A percentile compares a stretch with the other conserved stretches of the same genome.
These are phyloP conservation scores for Juncus inflexus DNA, from an alignment of 176 grass and related monocot species.

Conservation along the genomic window DNA sequence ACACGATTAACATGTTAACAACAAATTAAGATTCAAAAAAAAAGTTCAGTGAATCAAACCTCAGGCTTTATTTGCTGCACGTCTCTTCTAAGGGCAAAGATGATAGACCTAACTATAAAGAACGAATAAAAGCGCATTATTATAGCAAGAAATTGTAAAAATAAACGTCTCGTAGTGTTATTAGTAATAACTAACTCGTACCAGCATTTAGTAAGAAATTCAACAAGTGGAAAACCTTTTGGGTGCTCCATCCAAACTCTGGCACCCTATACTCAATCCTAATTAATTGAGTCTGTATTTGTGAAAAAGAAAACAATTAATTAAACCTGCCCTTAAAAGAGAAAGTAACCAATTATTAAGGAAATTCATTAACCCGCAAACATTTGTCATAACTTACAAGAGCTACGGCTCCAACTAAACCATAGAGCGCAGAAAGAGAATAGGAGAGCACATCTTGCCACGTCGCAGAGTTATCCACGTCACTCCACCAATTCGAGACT, in stretches of 20 bases:
- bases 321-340: slow-evolving; percentile 9
- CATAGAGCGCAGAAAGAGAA: slow-evolving; percentile 60
- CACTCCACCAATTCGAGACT: slow-evolving; percentile 59
- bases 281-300: slow-evolving; percentile 61
- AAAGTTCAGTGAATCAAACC: slow-evolving; percentile 36
- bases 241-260: slow-evolving; percentile 93
- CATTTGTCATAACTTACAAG: slow-evolving; percentile 39
- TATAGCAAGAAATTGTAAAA: neutral
- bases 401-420: slow-evolving; percentile 51
- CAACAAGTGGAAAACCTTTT: slow-evolving; percentile 86
- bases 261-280: slow-evolving; percentile 83
- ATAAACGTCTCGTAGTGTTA: neutral
- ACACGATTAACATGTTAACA: neutral
- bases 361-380: neutral
- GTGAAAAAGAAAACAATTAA: slow-evolving; percentile 5
- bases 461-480: slow-evolving; percentile 50
- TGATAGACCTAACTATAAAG: slow-evolving; percentile 48
- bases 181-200: slow-evolving; percentile 27
- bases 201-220: slow-evolving; percentile 85
- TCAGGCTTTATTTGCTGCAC: slow-evolving; percentile 59
- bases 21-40: slow-evolving; percentile 6
- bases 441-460: slow-evolving; percentile 68
- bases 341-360: too few species aligned
- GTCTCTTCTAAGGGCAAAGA: slow-evolving; percentile 57
- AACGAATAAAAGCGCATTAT: slow-evolving; percentile 25